Evolutionary conservation across 352 stramenopile species (phyloP), one percentile per base, ranked within the genome.

Genomic region (Phytophthora palmivora): DNA sequence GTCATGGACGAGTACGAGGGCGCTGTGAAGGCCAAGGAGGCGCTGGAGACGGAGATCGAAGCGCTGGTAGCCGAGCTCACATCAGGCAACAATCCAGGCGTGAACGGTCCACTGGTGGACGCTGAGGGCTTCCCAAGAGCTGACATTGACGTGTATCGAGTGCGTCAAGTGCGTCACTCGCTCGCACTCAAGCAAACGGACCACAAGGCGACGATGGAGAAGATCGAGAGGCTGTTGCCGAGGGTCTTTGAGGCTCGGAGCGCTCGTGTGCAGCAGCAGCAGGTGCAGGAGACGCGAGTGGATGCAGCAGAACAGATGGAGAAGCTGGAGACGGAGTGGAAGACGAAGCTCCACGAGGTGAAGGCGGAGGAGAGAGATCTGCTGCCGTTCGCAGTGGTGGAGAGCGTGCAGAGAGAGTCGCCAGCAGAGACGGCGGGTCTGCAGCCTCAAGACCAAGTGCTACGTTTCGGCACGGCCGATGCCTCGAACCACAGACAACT

Each of bases 141-240:
- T 6, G 96, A 98, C 63, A 96, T 99, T 60, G 96, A 99, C 72
- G 76, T 99, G 15, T 98, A 98, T 63, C 86, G 87, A 56, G 94
- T 98, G 22, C 82, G 97, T 15, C 87, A 93, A 34, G 76, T 98
- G 53, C 87, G 97, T 39, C 87, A 97, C 65, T 59, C 80, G 50
- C 86, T 98, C 41, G 84, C 79, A n/a, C 81, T 88, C 44, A 91
- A 98, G 38, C 87, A 93, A 48, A 98, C 87, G 5, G 97, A 99
- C 84, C 88, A 98, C 67, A 91, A 92, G 36, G 57, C 54, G 26
- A 63, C 97, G 15, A 97, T 97, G 79, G 62, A 75, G 43, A 73
- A 88, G 45, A 97, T 99, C 41, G 95, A 99, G 68, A 52, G 58
- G 26, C 74, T 94, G 6, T 69, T 99, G 12, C 82, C 82, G 1